A percentile compares a stretch with the other conserved stretches of the same genome.
phyloP scores from a whole-genome alignment of 495 filamentous ascomycete genomes.

The Aspergillus carlsbadensis region DNA sequence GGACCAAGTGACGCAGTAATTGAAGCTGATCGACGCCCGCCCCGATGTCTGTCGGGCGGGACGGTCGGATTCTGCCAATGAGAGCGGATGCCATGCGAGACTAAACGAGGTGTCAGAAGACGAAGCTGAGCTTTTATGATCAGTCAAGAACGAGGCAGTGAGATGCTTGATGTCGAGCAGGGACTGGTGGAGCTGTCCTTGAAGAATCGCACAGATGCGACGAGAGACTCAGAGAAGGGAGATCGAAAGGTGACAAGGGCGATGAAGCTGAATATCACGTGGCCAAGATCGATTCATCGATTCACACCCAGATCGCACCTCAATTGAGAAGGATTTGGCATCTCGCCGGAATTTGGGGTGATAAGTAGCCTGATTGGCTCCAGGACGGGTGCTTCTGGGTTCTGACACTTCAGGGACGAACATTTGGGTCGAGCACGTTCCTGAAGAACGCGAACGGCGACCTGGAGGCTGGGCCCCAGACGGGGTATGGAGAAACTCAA shows the following conservation, averaged over 20 bases:
- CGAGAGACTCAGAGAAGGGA: neutral
- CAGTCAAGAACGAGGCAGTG: neutral
- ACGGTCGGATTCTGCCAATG: constrained; percentile 8
- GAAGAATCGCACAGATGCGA: neutral
- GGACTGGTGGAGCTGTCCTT: neutral
- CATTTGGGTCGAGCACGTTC: too few relatives aligned
- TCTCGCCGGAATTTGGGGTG: neutral
- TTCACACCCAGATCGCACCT: neutral
- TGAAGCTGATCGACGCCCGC: constrained; percentile 5
- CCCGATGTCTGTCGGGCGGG: constrained; percentile 9
- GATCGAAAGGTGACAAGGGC: neutral
- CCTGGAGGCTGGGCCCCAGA: too few relatives aligned
- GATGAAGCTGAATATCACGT: neutral
- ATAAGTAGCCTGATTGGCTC: neutral
- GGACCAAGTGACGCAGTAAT: neutral
- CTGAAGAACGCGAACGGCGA: too few relatives aligned
- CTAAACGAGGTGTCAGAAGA: constrained; percentile 4
- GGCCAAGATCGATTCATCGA: neutral
- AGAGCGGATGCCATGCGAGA: neutral
- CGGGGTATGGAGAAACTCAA: too few relatives aligned
- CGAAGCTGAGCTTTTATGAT: neutral
- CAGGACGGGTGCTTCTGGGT: neutral
- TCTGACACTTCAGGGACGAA: too few relatives aligned
- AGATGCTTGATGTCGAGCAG: neutral
- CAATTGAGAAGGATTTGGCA: neutral